Percentiles rank a stretch among this genome's conserved stretches.
phyloP scores from a whole-genome alignment of 1,139 yeast species.

The Scheffersomyces illinoinensis region DNA sequence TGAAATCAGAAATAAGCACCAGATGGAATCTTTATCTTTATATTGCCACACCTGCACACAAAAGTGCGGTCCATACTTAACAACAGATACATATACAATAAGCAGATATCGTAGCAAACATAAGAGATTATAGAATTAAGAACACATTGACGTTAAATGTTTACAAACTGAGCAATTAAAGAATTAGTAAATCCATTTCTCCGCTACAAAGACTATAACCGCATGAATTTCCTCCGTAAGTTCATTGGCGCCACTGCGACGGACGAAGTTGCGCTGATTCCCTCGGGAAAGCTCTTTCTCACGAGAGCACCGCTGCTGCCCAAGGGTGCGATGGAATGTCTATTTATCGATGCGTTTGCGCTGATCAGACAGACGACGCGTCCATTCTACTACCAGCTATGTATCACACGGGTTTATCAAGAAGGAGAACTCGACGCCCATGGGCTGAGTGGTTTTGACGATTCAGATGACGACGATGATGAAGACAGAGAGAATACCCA shows the following conservation, averaged over 20 bases:
- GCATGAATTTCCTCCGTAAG: conserved; percentile 78
- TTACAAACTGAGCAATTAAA: neutral
- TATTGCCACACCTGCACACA: neutral
- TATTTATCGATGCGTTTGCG: conserved; percentile 74
- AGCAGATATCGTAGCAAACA: neutral
- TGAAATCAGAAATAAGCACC: neutral
- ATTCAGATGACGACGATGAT: conserved; percentile 57
- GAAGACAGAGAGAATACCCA: conserved; percentile 39
- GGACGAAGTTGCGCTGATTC: conserved; percentile 70
- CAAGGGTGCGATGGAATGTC: conserved; percentile 83
- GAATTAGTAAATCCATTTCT: neutral
- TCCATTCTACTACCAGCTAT: conserved; percentile 68
- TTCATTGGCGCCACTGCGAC: conserved; percentile 62
- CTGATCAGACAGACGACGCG: conserved; percentile 68
- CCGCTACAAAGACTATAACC: neutral
- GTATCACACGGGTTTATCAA: conserved; percentile 66
- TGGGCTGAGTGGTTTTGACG: conserved; percentile 38
- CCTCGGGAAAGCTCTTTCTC: conserved; percentile 77
- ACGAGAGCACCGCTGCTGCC: conserved; percentile 78
- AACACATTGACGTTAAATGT: neutral
- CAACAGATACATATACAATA: neutral
- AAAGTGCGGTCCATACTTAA: neutral
- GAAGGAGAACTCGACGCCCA: conserved; percentile 60
- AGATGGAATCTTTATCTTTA: neutral
- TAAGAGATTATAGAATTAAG: neutral